phyloP scores from a whole-genome alignment of 192 early-diverging fungal genomes.

The Entrophospora sp. region DNA sequence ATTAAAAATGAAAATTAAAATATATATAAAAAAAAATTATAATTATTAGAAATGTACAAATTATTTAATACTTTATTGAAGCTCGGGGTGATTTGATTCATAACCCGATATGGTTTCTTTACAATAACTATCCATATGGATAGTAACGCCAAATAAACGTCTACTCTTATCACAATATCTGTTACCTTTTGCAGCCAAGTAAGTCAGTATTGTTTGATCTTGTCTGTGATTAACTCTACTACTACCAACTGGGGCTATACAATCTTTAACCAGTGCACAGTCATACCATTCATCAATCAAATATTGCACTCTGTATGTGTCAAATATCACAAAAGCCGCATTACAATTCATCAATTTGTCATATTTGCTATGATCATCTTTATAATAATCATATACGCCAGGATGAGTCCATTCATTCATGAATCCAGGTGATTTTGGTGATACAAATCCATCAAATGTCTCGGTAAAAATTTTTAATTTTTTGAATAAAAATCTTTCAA shows the following conservation, averaged over 20 bases:
- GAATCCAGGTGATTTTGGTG: constrained; percentile 33
- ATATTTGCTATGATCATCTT: constrained; percentile 27
- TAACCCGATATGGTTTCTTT: too few species aligned
- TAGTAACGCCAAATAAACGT: too few species aligned
- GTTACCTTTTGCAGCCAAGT: constrained; percentile 19
- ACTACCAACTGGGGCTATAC: constrained; percentile 46
- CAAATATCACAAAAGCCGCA: constrained; percentile 41
- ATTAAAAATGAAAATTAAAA: too few species aligned
- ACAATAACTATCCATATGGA: too few species aligned
- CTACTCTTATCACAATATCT: not conserved
- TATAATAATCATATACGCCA: constrained; percentile 38
- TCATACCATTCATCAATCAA: constrained; percentile 38
- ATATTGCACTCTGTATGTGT: constrained; percentile 23
- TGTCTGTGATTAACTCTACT: constrained; percentile 43
- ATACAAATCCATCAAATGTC: constrained; percentile 41
- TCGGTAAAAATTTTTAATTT: constrained; percentile 5
- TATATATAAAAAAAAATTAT: too few species aligned
- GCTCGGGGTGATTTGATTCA: too few species aligned
- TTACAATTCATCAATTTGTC: constrained; percentile 38
- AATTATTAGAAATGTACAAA: too few species aligned
- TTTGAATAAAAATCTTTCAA: constrained; percentile 29
- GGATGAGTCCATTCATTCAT: constrained; percentile 39
- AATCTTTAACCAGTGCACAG: constrained; percentile 33
- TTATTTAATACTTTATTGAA: too few species aligned
- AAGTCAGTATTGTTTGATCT: constrained; percentile 46